These are phyloP conservation scores for Nepenthes gracilis DNA, from an alignment of 148 eudicot genomes.

Conservation along the genomic window DNA sequence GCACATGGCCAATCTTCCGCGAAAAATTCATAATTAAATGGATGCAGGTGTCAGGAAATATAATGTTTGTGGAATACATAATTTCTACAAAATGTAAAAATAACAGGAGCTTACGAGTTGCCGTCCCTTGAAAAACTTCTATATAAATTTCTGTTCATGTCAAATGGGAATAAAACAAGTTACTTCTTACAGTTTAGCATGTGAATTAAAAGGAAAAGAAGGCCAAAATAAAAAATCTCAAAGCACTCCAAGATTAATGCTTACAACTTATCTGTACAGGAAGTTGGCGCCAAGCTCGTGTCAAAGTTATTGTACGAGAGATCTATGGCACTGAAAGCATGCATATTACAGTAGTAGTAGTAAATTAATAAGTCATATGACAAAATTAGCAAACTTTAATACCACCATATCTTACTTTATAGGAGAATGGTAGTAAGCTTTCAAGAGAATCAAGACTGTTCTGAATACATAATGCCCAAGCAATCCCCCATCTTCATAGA, in stretches of 20 bases:
- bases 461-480: too few relatives aligned
- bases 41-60: too few relatives aligned
- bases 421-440: too few relatives aligned
- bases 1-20: constrained; percentile 27
- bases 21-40: too few relatives aligned
- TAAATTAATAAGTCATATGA: not conserved
- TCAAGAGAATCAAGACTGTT: too few relatives aligned
- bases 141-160: constrained; percentile 36
- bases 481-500: too few relatives aligned
- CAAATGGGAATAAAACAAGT: not conserved
- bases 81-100: not conserved
- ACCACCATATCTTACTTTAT: too few relatives aligned
- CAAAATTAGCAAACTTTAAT: too few relatives aligned
- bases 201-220: not conserved
- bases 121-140: constrained; percentile 27
- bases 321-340: constrained; percentile 31
- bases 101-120: constrained; percentile 22
- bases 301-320: constrained; percentile 56
- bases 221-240: not conserved
- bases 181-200: not conserved
- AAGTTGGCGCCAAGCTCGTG: constrained; percentile 13
- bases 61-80: too few relatives aligned
- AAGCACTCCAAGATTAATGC: constrained; percentile 3
- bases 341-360: not conserved
- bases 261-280: constrained; percentile 33